A percentile compares a stretch with the other conserved stretches of the same genome.
Conservation (phyloP, 352 stramenopile species). For the Phytopythium litorale region DNA sequence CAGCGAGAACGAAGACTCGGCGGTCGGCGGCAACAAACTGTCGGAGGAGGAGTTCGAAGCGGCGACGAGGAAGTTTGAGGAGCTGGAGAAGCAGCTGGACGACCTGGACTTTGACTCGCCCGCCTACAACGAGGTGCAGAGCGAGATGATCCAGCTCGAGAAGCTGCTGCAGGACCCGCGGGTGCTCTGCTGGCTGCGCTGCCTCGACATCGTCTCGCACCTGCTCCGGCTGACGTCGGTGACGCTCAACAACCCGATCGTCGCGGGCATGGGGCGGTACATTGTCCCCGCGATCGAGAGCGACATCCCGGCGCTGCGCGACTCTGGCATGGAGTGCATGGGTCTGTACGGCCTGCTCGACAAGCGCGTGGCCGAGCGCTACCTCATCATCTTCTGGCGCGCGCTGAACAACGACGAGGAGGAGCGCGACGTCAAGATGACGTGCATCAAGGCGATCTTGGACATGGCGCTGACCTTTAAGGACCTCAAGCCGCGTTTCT, state of each 20-base stretch:
- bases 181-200: slow-evolving; percentile 67
- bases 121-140: slow-evolving; percentile 55
- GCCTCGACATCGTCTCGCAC: slow-evolving; percentile 69
- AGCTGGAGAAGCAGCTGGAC: slow-evolving; percentile 59
- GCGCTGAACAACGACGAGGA: slow-evolving; percentile 76
- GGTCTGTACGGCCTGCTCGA: slow-evolving; percentile 71
- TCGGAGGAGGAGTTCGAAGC: slow-evolving; percentile 51
- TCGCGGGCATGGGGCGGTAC: slow-evolving; percentile 65
- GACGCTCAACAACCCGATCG: slow-evolving; percentile 58
- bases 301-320: slow-evolving; percentile 64
- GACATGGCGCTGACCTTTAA: slow-evolving; percentile 67
- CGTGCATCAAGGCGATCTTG: slow-evolving; percentile 67
- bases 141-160: slow-evolving; percentile 66
- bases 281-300: slow-evolving; percentile 77
- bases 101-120: slow-evolving; percentile 48
- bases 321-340: slow-evolving; percentile 71
- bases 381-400: slow-evolving; percentile 77
- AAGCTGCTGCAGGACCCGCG: slow-evolving; percentile 62
- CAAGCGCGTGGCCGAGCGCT: slow-evolving; percentile 56
- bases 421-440: slow-evolving; percentile 73
- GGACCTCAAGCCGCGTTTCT: slow-evolving; percentile 48
- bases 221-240: slow-evolving; percentile 69
- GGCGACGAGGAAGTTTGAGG: slow-evolving; percentile 54
- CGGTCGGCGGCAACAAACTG: slow-evolving; percentile 22
- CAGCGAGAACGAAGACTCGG: slow-evolving; percentile 6